Base-by-base conservation (phyloP, 257 asterid genomes). In the Paraleonurus japonicus region DNA sequence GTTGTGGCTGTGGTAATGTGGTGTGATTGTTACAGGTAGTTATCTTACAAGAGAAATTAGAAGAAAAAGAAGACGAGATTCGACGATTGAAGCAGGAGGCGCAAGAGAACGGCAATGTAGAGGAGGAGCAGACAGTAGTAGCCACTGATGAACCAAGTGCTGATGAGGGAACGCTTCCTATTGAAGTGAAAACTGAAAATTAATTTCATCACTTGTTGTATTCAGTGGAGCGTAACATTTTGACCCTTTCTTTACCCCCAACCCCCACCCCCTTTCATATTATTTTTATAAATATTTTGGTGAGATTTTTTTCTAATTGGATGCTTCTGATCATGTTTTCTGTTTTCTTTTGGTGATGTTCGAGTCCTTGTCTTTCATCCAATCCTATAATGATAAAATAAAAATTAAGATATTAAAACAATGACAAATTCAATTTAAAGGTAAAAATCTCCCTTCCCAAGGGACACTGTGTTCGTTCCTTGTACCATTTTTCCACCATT, bases 11-110 rank as follows among this genome's bases (percentile, higher is more conserved):
- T 48, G 6, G 22, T 28, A 71, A 71, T 13, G 1, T 60, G 53
- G 54, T 39, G 26, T 26, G n/a, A 41, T 9, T 27, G 51, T 75
- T 55, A 71, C 83, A 92, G 97, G 96, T 83, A 75, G 85, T 82
- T 17, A 70, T 92, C 77, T 76, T 90, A 82, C 92, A 92, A 92
- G 98, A 87, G 80, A 90, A 85, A 73, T 73, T 92, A 65, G 95
- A 82, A 72, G 95, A 82, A 39, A 84, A 81, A 67, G 97, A 92
- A 8, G 88, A 75, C 0, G 92, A 85, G 70, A 90, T 87, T 50
- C 64, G 67, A 65, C 81, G 85, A 78, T 63, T 92, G 70, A 84
- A 73, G 81, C 79, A 78, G 32, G 83, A 81, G 71, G 58, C 80
- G 81, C 82, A 76, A 45, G 79, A 75, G 35, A 80, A 67, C 41